Evolutionary conservation across 2,329 filamentous ascomycete species (phyloP).

Genomic region (Aspergillus cejpii): DNA sequence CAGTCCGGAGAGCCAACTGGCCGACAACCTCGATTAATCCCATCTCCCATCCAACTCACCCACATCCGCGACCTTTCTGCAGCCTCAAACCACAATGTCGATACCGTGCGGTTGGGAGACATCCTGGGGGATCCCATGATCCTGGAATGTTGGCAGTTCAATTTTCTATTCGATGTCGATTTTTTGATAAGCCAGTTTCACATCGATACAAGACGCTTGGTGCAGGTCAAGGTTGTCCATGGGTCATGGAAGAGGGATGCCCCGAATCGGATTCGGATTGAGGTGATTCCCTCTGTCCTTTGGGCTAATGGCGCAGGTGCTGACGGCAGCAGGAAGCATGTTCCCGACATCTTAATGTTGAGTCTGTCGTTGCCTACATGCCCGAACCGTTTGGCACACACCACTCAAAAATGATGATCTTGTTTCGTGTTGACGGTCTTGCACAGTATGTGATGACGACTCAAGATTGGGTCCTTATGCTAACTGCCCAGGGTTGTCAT

Average conservation of each 20-base stretch:
- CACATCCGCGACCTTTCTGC: conserved; percentile 58
- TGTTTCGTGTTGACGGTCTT: conserved; percentile 67
- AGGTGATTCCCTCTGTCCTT: conserved; percentile 38
- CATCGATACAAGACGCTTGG: conserved; percentile 46
- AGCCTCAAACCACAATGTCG: conserved; percentile 52
- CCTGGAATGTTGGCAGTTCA: conserved; percentile 54
- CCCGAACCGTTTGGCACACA: conserved; percentile 82
- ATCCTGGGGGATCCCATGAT: conserved; percentile 70
- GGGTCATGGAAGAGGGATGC: conserved; percentile 65
- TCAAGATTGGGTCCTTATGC: not conserved
- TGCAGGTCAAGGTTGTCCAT: conserved; percentile 55
- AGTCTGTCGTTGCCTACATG: conserved; percentile 67
- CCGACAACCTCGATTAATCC: conserved; percentile 23
- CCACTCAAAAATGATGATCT: conserved; percentile 79
- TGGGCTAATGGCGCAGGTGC: not conserved
- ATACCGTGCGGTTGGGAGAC: conserved; percentile 59
- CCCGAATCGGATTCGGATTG: conserved; percentile 49
- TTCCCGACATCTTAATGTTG: conserved; percentile 58
- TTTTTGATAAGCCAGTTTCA: conserved; percentile 58
- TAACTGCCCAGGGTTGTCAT: conserved; percentile 55
- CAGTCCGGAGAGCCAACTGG: not conserved
- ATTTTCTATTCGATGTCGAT: conserved; percentile 52
- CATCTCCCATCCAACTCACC: conserved; percentile 67
- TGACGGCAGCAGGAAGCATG: conserved; percentile 50
- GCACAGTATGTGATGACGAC: conserved; percentile 50